Base-by-base conservation (phyloP, 192 early-diverging fungal genomes). In the Coemansia sp. region DNA sequence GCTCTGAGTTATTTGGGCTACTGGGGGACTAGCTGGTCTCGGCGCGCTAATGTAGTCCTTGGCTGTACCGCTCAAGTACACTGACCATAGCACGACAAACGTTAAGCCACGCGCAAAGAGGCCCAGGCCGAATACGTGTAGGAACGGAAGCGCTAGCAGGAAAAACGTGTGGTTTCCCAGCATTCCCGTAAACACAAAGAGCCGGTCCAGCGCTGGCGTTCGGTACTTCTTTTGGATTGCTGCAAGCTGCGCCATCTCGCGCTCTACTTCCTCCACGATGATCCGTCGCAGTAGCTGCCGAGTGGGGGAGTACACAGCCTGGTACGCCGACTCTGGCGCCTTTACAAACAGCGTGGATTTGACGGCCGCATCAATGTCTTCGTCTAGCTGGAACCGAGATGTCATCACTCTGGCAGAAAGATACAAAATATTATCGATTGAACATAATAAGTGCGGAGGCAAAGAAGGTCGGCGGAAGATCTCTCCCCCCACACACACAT, bases 131-230 rank as follows among this genome's bases (percentile, higher is more conserved):
- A 92, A 91, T 84, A 91, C 91, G 67, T 95, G 93, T 29, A 94
- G 75, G 24, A 90, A 75, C 12, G 95, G 95, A 16, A 95, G 71
- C 32, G 88, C 82, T 13, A 93, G 71, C 80, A 97, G 83, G 75
- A 95, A 97, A 64, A 94, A 94, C 16, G 89, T 88, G 64, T 95
- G 95, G 43, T 92, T 94, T 10, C 95, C 95, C 9, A 95, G 86
- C 78, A 89, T 87, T 3, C 90, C 87, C 10, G 91, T 88, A 71
- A 80, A 84, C 18, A 88, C 70, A 67, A 94, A 92, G 61, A 89
- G 82, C 8, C 50, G 72, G 68, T 94, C 92, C 32, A 91, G 70
- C 1, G 47, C 49, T 2, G 72, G 64, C 5, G 70, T 59, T 49
- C 82, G 73, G 49, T 59, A 76, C 35, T 22, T 59, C 11, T 49